phyloP scores from a whole-genome alignment of 192 early-diverging fungal genomes.

The Thamnidium elegans region DNA sequence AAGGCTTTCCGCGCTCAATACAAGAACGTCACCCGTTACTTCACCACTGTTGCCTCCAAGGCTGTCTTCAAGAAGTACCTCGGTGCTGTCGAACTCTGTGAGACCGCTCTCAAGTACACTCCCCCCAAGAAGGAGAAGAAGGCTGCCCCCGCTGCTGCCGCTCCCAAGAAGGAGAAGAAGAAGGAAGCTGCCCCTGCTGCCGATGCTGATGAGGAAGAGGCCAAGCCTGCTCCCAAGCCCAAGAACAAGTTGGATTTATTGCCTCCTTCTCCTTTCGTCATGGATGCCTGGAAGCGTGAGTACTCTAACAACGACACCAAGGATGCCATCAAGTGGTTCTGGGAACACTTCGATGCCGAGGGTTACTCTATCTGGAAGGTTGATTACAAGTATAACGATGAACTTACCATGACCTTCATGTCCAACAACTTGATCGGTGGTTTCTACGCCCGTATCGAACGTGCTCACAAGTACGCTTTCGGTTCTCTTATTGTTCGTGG shows the following conservation, averaged over 20 bases:
- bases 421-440: slow-evolving; percentile 93
- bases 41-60: slow-evolving; percentile 83
- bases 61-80: slow-evolving; percentile 79
- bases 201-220: slow-evolving; percentile 54
- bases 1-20: slow-evolving; percentile 76
- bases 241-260: slow-evolving; percentile 89
- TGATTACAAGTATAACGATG: slow-evolving; percentile 95
- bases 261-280: slow-evolving; percentile 74
- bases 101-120: slow-evolving; percentile 52
- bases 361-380: slow-evolving; percentile 92
- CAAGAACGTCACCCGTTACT: slow-evolving; percentile 92
- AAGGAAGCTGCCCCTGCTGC: slow-evolving; percentile 51
- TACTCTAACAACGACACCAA: slow-evolving; percentile 97
- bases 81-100: slow-evolving; percentile 67
- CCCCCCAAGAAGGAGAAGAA: slow-evolving; percentile 66
- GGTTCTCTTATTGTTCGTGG: slow-evolving; percentile 82
- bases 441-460: slow-evolving; percentile 89
- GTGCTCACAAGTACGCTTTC: slow-evolving; percentile 93
- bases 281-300: slow-evolving; percentile 96
- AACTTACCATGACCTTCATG: slow-evolving; percentile 88
- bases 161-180: slow-evolving; percentile 49
- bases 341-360: slow-evolving; percentile 83
- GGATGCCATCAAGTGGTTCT: slow-evolving; percentile 89
- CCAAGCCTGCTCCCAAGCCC: slow-evolving; percentile 79
- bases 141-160: slow-evolving; percentile 54